phyloP scores from a whole-genome alignment of 2,329 filamentous ascomycete genomes.

The Colletotrichum tanaceti region DNA sequence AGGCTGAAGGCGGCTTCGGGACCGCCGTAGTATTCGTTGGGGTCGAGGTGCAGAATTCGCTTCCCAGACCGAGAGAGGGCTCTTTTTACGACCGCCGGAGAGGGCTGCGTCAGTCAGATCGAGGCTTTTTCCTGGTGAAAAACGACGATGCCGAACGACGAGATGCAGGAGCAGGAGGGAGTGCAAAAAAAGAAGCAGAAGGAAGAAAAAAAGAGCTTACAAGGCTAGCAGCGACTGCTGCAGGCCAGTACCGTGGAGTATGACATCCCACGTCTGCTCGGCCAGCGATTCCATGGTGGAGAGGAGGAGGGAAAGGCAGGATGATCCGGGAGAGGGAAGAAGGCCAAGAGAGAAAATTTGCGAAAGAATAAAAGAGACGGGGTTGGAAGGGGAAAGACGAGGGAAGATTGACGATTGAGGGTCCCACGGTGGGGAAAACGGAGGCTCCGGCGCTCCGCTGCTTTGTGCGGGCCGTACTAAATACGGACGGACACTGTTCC shows the following conservation, averaged over 20 bases:
- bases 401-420: constrained; percentile 41
- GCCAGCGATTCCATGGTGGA: constrained; percentile 76
- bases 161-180: constrained; percentile 24
- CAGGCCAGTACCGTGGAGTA: constrained; percentile 82
- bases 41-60: constrained; percentile 90
- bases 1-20: constrained; percentile 87
- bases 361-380: constrained; percentile 37
- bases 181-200: constrained; percentile 44
- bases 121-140: constrained; percentile 48
- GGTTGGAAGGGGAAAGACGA: constrained; percentile 28
- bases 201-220: constrained; percentile 65
- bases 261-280: constrained; percentile 81
- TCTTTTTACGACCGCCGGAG: constrained; percentile 65
- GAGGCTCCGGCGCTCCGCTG: constrained; percentile 24
- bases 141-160: constrained; percentile 33
- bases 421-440: constrained; percentile 26
- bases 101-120: constrained; percentile 78
- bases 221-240: constrained; percentile 83
- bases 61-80: constrained; percentile 92
- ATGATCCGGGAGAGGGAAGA: constrained; percentile 1
- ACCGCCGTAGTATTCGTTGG: constrained; percentile 89
- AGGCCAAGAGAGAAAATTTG: constrained; percentile 14
- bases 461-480: not conserved
- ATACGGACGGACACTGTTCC: constrained; percentile 6
- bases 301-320: not conserved